Evolutionary conservation across 192 early-diverging fungal species (phyloP).

Genomic region (Podila horticola): DNA sequence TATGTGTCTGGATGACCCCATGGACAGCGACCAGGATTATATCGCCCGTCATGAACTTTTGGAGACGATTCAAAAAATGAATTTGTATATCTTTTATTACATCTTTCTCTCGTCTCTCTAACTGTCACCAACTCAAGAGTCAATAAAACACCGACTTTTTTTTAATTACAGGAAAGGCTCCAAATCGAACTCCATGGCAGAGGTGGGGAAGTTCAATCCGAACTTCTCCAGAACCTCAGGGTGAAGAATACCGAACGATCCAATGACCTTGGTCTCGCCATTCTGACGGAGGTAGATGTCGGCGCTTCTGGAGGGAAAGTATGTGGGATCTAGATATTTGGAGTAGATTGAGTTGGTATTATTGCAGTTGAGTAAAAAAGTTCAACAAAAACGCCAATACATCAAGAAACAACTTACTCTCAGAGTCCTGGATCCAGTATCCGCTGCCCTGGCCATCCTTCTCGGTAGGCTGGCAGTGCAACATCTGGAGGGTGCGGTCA

Average conservation of each 20-base stretch:
- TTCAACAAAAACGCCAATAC: background rate
- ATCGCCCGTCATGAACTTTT: conserved; percentile 54
- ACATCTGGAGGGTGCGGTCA: conserved; percentile 88
- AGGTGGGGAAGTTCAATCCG: conserved; percentile 86
- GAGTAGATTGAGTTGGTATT: background rate
- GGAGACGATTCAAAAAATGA: conserved; percentile 38
- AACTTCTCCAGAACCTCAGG: conserved; percentile 89
- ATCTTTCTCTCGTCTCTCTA: background rate
- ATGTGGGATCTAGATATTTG: conserved; percentile 71
- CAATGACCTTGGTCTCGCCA: conserved; percentile 68
- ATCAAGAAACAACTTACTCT: conserved; percentile 60
- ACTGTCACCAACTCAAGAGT: background rate
- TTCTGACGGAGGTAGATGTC: conserved; percentile 80
- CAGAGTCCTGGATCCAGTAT: conserved; percentile 83
- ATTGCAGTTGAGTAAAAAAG: background rate
- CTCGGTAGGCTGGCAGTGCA: conserved; percentile 65
- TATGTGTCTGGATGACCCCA: conserved; percentile 66
- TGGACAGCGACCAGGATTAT: conserved; percentile 61
- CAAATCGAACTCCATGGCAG: conserved; percentile 93
- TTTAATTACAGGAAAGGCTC: conserved; percentile 89
- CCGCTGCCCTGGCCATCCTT: conserved; percentile 63
- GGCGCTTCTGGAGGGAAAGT: conserved; percentile 91
- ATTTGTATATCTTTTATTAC: no score
- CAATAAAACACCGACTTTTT: background rate
- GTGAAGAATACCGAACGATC: conserved; percentile 92